phyloP scores from a whole-genome alignment of 2,329 filamentous ascomycete genomes.

The Talaromyces islandicus region DNA sequence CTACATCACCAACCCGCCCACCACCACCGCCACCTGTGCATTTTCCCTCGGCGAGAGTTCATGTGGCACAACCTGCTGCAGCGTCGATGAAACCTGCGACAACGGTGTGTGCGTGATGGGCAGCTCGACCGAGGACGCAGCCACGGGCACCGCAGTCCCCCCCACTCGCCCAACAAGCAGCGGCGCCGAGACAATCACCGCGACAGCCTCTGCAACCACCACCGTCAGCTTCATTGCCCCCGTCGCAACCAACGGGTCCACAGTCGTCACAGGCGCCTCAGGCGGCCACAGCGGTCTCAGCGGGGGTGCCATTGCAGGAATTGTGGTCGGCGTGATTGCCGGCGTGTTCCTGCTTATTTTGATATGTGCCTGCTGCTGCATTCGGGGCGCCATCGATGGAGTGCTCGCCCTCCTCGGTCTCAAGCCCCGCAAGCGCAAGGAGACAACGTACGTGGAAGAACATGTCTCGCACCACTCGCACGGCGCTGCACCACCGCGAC shows the following conservation, averaged over 20 bases:
- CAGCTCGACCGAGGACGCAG: constrained; percentile 35
- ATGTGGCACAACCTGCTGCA: constrained; percentile 42
- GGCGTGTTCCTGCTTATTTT: constrained; percentile 41
- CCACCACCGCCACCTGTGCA: constrained; percentile 38
- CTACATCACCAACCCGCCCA: constrained; percentile 19
- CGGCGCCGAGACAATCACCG: constrained; percentile 37
- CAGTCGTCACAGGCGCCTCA: constrained; percentile 25
- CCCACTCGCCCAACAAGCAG: constrained; percentile 41
- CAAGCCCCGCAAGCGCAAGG: constrained; percentile 28
- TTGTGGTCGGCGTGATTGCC: constrained; percentile 44
- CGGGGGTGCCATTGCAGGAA: constrained; percentile 46
- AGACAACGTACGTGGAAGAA: constrained; percentile 37
- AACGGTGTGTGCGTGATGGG: constrained; percentile 35
- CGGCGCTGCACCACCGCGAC: constrained; percentile 20
- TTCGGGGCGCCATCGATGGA: constrained; percentile 34
- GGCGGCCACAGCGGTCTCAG: constrained; percentile 33
- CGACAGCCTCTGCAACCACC: constrained; percentile 34
- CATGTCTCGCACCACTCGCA: constrained; percentile 30
- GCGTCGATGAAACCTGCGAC: constrained; percentile 38
- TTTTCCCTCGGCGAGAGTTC: constrained; percentile 37
- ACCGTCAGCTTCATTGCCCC: constrained; percentile 42
- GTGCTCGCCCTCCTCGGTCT: constrained; percentile 39
- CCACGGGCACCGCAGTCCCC: constrained; percentile 29
- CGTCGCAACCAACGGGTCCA: constrained; percentile 36
- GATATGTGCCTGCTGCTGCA: constrained; percentile 39